Base-by-base conservation (phyloP, 768 basidiomycete genomes). In the Phylloporus arenicola region DNA sequence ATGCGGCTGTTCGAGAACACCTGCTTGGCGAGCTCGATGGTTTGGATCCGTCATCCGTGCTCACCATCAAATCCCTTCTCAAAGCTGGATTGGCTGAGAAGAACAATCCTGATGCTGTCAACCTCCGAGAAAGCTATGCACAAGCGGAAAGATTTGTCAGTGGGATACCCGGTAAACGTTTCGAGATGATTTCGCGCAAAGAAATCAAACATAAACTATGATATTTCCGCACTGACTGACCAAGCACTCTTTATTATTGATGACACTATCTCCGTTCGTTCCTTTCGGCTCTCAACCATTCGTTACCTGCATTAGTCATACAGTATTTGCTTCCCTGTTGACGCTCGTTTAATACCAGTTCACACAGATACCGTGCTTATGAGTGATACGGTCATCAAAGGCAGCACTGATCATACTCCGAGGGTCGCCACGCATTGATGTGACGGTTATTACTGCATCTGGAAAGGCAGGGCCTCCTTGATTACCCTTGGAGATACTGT, bases 161-260 rank as follows among this genome's bases (percentile, higher is more conserved):
- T 48, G 84, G 83, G 1, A 66, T 80, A 35, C 86, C 86, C 10
- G 33, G 51, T 1, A 63, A 65, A 53, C 76, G 77, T 41, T 88
- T 87, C 55, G 65, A 56, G 20, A 76, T 72, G 62, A 76, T 87
- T 48, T 76, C 82, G 17, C 73, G 61, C 43, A 84, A 79, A 59
- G 82, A 86, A 65, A 78, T 85, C 55, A 82, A 69, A 54, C 84
- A 86, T 59, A 86, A 83, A 57, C 63, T 85, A 33, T 85, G 61
- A 49, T 40, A 27, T 39, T 31, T 44, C 29, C n/a, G n/a, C n/a
- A n/a, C 43, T 44, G 14, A 24, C 29, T n/a, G 43, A 43, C 24
- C 40, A 25, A 4, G n/a, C 27, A 10, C 10, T 17, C 17, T 19
- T 37, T 35, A 19, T 37, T 8, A 9, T 37, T 17, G 16, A 9